Base-by-base conservation (phyloP, 306 rosid species). In the Dryas octopetala region DNA sequence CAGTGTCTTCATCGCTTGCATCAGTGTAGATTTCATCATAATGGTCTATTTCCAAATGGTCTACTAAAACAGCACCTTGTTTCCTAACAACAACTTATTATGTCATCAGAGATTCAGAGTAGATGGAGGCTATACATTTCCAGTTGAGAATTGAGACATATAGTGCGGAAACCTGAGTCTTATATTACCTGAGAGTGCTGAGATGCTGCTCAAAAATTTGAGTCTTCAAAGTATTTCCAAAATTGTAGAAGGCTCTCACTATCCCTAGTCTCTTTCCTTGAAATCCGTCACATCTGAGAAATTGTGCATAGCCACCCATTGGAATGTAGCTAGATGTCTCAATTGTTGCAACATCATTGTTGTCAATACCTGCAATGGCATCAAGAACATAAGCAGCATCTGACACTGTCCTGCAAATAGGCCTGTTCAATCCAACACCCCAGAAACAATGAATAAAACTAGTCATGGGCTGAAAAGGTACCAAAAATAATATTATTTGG, bases 301-400 rank as follows among this genome's bases (percentile, higher is more conserved):
- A 90, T 44, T 86, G 89, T 71, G 82, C 78, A 68, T 84, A 86
- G 17, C 93, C 95, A 70, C 86, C 90, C 28, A 14, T 4, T 19
- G 96, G 93, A 63, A 82, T 89, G 76, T 83, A 87, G 73, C 75
- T 68, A 1, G 85, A 52, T 12, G 90, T 85, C 67, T 78, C 76
- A 51, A 49, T 57, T 61, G 92, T 90, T 55, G 94, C 90, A 53
- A n/a, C 41, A 40, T 79, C 86, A 23, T 9, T 76, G 76, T 87
- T 92, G 47, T 90, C 93, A 64, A 80, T 80, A 47, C 97, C 98
- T 63, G 77, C 90, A 67, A 87, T 93, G 15, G 74, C 88, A 58
- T 90, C 95, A 54, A 93, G 91, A 74, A 89, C 91, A 78, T 82
- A 80, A 57, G 87, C 91, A 38, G 90, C 93, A 80, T 93, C 98